Conservation (phyloP, 352 stramenopile species). For the Pythium aristosporum region DNA sequence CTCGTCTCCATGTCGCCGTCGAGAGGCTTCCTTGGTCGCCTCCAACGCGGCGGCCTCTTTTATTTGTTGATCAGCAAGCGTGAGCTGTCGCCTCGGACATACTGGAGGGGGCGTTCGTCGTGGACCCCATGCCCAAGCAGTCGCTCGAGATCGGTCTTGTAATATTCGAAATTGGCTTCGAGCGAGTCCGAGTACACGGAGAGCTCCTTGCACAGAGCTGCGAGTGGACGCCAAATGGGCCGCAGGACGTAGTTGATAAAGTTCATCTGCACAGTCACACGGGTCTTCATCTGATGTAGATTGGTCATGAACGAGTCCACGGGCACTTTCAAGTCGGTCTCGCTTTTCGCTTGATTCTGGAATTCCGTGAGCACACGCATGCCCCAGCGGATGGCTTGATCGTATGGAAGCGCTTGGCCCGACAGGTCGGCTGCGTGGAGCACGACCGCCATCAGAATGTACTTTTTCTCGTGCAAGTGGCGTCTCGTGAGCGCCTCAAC, state of each 20-base stretch:
- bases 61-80: slow-evolving; percentile 26
- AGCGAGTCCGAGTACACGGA: slow-evolving; percentile 57
- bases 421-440: slow-evolving; percentile 73
- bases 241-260: slow-evolving; percentile 79
- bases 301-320: slow-evolving; percentile 75
- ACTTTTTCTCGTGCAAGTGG: slow-evolving; percentile 55
- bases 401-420: slow-evolving; percentile 54
- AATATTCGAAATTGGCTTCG: slow-evolving; percentile 60
- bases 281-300: slow-evolving; percentile 46
- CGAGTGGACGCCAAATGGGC: slow-evolving; percentile 67
- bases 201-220: slow-evolving; percentile 54
- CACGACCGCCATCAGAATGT: slow-evolving; percentile 63
- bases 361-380: slow-evolving; percentile 69
- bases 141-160: slow-evolving; percentile 58
- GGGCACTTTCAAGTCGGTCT: slow-evolving; percentile 48
- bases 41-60: slow-evolving; percentile 15
- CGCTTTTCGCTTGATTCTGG: slow-evolving; percentile 55
- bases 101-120: slow-evolving; percentile 28
- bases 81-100: slow-evolving; percentile 45
- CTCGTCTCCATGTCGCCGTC: not conserved
- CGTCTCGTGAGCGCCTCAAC: slow-evolving; percentile 59
- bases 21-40: not conserved
- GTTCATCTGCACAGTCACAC: slow-evolving; percentile 66
- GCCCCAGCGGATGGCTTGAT: slow-evolving; percentile 54
- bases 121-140: slow-evolving; percentile 32